These are phyloP conservation scores for Phylloporus arenicola DNA, from an alignment of 768 basidiomycete genomes.

Conservation along the genomic window DNA sequence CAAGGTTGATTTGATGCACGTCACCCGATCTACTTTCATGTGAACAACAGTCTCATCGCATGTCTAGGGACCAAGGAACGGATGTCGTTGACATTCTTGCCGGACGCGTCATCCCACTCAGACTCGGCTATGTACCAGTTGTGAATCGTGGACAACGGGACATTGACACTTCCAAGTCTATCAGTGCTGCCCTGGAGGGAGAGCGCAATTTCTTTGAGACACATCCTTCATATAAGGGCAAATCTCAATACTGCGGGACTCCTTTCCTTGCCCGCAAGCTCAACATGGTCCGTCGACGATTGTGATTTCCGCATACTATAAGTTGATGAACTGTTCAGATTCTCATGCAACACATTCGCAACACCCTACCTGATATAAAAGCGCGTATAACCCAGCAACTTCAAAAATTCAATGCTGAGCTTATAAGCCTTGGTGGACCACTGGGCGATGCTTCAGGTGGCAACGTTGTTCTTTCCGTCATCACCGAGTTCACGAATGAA, in stretches of 20 bases:
- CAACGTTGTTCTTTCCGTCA: conserved; percentile 92
- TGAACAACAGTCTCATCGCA: conserved; percentile 4
- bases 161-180: conserved; percentile 86
- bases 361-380: conserved; percentile 98
- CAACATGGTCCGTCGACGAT: conserved; percentile 63
- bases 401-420: conserved; percentile 81
- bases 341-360: conserved; percentile 97
- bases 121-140: conserved; percentile 96
- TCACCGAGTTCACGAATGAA: conserved; percentile 96
- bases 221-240: conserved; percentile 88
- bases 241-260: conserved; percentile 95
- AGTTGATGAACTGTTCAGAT: conserved; percentile 48
- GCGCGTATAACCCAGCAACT: conserved; percentile 87
- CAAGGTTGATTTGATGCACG: conserved; percentile 96
- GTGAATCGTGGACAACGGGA: conserved; percentile 98
- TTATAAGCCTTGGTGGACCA: conserved; percentile 79
- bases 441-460: conserved; percentile 81
- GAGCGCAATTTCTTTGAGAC: conserved; percentile 94
- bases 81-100: conserved; percentile 99
- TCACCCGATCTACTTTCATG: conserved; percentile 13
- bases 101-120: conserved; percentile 91
- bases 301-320: background rate
- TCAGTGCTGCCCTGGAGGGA: conserved; percentile 76
- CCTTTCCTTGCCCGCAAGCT: conserved; percentile 94
- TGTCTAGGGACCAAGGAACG: conserved; percentile 84